A percentile compares a stretch with the other conserved stretches of the same genome.
Evolutionary conservation across 2,329 filamentous ascomycete species (phyloP).

Genomic region (Phaeoacremonium minimum): DNA sequence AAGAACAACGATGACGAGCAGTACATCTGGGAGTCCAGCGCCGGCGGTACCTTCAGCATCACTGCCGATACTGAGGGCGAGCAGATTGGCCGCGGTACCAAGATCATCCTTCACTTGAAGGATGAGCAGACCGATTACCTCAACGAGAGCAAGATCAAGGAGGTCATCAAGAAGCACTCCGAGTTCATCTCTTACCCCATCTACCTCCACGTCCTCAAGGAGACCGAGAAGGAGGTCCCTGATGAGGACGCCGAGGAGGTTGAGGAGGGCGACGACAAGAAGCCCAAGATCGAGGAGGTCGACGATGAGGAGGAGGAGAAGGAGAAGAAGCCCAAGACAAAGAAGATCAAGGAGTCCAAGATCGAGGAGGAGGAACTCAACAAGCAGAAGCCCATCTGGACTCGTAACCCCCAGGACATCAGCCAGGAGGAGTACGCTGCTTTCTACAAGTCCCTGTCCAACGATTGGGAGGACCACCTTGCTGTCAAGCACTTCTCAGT

Average conservation of each 20-base stretch:
- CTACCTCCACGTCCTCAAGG: slow-evolving; percentile 99
- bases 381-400: slow-evolving; percentile 92
- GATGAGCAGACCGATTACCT: slow-evolving; percentile 98
- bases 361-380: slow-evolving; percentile 98
- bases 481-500: slow-evolving; percentile 99
- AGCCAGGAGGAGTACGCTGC: slow-evolving; percentile 90
- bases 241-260: slow-evolving; percentile 80
- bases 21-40: slow-evolving; percentile 98
- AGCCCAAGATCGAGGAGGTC: slow-evolving; percentile 92
- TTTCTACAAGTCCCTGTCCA: slow-evolving; percentile 99
- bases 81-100: slow-evolving; percentile 88
- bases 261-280: slow-evolving; percentile 78
- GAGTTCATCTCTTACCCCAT: slow-evolving; percentile 99
- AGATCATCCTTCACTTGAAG: slow-evolving; percentile 98
- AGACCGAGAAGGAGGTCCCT: slow-evolving; percentile 97
- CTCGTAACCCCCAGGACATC: slow-evolving; percentile 77
- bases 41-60: slow-evolving; percentile 96
- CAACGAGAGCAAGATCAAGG: slow-evolving; percentile 99
- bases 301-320: slow-evolving; percentile 79
- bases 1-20: slow-evolving; percentile 99
- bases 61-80: slow-evolving; percentile 85
- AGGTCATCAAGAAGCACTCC: slow-evolving; percentile 99
- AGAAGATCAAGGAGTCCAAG: slow-evolving; percentile 98
- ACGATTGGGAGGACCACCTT: slow-evolving; percentile 99
- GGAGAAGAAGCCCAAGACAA: slow-evolving; percentile 94